Base-by-base conservation (phyloP, 2,329 filamentous ascomycete genomes). In the Ascochyta rabiei region DNA sequence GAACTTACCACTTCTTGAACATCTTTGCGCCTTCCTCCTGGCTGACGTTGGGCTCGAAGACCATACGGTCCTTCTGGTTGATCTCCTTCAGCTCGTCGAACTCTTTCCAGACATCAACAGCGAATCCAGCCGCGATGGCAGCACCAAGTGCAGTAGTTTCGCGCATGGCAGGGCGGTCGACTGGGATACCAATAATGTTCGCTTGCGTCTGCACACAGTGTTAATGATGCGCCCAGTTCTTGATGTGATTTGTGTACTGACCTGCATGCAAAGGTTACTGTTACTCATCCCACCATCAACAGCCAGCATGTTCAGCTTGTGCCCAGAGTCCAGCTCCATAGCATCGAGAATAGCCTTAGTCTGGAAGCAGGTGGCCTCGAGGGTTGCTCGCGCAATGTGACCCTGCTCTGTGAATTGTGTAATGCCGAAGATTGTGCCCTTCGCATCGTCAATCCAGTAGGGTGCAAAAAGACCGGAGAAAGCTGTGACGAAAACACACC, bases 381-480 rank as follows among this genome's bases (percentile, higher is more conserved):
- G 85, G 0, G 92, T 96, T 31, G 92, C 92, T 57, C 92, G 88
- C 39, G 91, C 91, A 66, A 96, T 91, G 73, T 96, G 92, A 15
- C 90, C 90, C 65, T 87, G 87, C 70, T 91, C 84, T 0, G 92
- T 96, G 77, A 92, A 89, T 66, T 93, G 89, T 0, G 91, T 95
- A 61, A 96, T 88, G 42, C 91, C 91, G 67, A 93, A 93, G 38
- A 75, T 86, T 5, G 92, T 96, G 55, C 92, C 92, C 73, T 92
- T 89, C 18, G 91, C 91, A 76, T 96, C 90, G 71, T 96, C 91
- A 58, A 96, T 93, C 92, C 92, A 96, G 76, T 96, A 96, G 0
- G 92, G 92, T 1, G 92, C 92, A 72, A 96, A 96, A 2, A 96
- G 82, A 48, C 92, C 92, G 74, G 89, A 92, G 73, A 96, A 96